Percentiles rank a stretch among this genome's conserved stretches.
Evolutionary conservation across 2,329 filamentous ascomycete species (phyloP).

Genomic region (Colletotrichum scovillei): DNA sequence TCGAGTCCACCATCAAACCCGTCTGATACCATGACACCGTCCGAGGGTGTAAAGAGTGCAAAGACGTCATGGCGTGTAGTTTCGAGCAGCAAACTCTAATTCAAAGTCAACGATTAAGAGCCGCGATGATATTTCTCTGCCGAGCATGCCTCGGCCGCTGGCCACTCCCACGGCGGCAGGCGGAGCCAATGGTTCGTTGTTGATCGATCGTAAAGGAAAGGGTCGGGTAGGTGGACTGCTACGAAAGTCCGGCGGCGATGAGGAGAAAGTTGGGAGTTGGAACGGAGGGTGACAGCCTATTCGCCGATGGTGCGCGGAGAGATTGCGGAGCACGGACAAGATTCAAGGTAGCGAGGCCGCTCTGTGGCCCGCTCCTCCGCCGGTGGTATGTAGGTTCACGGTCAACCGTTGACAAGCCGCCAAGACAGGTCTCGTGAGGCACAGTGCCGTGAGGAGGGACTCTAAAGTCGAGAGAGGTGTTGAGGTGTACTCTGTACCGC

Average conservation of each 20-base stretch:
- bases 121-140: slow-evolving; percentile 1
- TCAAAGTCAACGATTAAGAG: background rate
- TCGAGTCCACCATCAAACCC: slow-evolving; percentile 29
- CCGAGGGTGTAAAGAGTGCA: slow-evolving; percentile 16
- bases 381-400: background rate
- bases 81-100: slow-evolving; percentile 27
- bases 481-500: background rate
- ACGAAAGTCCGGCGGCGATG: slow-evolving; percentile 13
- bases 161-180: background rate
- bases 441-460: background rate
- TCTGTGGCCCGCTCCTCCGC: slow-evolving; percentile 12
- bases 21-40: slow-evolving; percentile 31
- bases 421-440: slow-evolving; percentile 1
- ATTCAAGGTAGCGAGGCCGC: slow-evolving; percentile 8
- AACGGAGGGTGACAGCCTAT: background rate
- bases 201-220: slow-evolving; percentile 2
- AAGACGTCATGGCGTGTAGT: slow-evolving; percentile 25
- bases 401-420: background rate
- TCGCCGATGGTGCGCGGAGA: slow-evolving; percentile 16
- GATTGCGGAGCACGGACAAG: slow-evolving; percentile 20
- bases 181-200: slow-evolving; percentile 17
- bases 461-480: background rate
- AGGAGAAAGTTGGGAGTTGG: background rate
- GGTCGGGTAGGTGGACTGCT: slow-evolving; percentile 3
- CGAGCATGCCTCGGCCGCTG: slow-evolving; percentile 3